Evolutionary conservation across 2,329 filamentous ascomycete genomes (phyloP), one percentile per base, ranked within the genome.

Genomic region (Monosporascus sp.): DNA sequence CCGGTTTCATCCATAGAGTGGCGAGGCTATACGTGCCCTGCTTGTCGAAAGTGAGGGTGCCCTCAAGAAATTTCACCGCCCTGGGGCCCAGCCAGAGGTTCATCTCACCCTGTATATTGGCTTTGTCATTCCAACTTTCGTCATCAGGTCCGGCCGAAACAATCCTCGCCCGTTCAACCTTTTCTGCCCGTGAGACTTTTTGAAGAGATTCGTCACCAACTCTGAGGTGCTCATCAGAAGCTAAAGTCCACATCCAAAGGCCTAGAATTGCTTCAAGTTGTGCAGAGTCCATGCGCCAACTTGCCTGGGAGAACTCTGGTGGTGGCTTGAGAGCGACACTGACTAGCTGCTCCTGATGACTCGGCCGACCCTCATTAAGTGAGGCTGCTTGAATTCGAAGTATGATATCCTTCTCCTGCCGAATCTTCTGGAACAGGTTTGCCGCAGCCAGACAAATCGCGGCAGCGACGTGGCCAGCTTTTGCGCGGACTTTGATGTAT

Each of bases 201-300:
- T 9, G 19, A 19, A 3, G 3, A 41, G 7, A 2, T 7, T 8
- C 17, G 38, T 41, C 8, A 5, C n/a, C n/a, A n/a, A n/a, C n/a
- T n/a, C n/a, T n/a, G n/a, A n/a, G n/a, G n/a, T n/a, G n/a, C n/a
- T n/a, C n/a, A n/a, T n/a, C n/a, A n/a, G 17, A 41, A 8, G 50
- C 35, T 8, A 60, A 24, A 8, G 51, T 52, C 58, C 58, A 63
- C 31, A 60, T 8, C 54, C 59, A 60, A 7, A 58, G 51, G 1
- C 60, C 52, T 5, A 63, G 37, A 7, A 60, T 48, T 14, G 59
- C 55, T 24, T 63, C 60, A n/a, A 62, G 22, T n/a, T 49, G 45
- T 11, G 54, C 50, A 17, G 58, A 45, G 14, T 62, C 56, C 2
- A 55, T 41, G 6, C 7, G 48, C 60, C 59, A 60, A 24, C n/a